Evolutionary conservation across 2,329 filamentous ascomycete species (phyloP).

Genomic region (Blastomyces gilchristii): DNA sequence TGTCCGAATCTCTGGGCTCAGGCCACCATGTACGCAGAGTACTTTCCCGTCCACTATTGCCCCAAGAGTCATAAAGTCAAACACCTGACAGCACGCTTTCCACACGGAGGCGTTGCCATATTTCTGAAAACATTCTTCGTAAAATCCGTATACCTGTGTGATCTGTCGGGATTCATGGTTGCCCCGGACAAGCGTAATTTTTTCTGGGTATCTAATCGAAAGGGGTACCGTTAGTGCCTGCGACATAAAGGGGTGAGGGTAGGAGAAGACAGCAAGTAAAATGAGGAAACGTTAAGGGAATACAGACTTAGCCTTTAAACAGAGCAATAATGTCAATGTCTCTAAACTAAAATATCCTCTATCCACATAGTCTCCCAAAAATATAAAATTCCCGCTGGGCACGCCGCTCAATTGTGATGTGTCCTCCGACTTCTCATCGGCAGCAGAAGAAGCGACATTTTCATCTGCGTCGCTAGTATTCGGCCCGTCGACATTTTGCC

Average conservation of each 20-base stretch:
- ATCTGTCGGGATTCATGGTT: constrained; percentile 71
- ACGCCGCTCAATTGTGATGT: constrained; percentile 22
- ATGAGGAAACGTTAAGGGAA: background rate
- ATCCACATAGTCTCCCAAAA: constrained; percentile 64
- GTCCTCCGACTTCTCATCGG: constrained; percentile 22
- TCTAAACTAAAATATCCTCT: constrained; percentile 65
- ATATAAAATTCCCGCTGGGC: constrained; percentile 60
- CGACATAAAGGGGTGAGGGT: background rate
- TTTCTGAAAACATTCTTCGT: constrained; percentile 66
- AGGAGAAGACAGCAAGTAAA: background rate
- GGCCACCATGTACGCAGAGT: constrained; percentile 60
- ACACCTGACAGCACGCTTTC: constrained; percentile 70
- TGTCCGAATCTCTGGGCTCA: constrained; percentile 63
- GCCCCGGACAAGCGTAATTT: constrained; percentile 61
- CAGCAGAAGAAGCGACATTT: constrained; percentile 15
- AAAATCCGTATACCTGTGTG: constrained; percentile 69
- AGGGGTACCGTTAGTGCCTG: constrained; percentile 4
- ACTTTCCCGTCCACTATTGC: constrained; percentile 66
- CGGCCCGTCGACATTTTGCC: constrained; percentile 34
- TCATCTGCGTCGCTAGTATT: constrained; percentile 26
- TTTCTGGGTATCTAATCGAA: constrained; percentile 52
- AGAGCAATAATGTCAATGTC: constrained; percentile 62
- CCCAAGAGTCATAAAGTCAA: constrained; percentile 64
- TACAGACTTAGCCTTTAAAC: constrained; percentile 58
- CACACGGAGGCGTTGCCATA: constrained; percentile 69